phyloP scores from a whole-genome alignment of 139 green algal genomes.

The Tetradesmus obliquus region DNA sequence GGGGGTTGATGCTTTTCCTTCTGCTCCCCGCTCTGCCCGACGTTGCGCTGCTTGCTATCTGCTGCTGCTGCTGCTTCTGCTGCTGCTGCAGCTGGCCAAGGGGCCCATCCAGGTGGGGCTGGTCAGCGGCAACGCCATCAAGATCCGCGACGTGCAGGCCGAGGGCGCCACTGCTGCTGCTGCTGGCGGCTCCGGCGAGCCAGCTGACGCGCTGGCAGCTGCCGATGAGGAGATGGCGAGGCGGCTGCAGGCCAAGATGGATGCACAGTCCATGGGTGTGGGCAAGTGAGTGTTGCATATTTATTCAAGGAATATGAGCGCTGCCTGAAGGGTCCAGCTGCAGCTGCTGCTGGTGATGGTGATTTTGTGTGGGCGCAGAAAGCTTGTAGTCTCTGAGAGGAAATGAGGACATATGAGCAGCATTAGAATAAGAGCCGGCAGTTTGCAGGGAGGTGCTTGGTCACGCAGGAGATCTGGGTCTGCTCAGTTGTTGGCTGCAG shows the following conservation, averaged over 20 bases:
- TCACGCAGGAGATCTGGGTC: no score
- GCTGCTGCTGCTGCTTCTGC: slow-evolving; percentile 3
- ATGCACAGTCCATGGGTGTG: slow-evolving; percentile 57
- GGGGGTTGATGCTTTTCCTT: neutral
- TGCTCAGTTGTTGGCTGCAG: slow-evolving; percentile 67
- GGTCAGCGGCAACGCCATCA: slow-evolving; percentile 41
- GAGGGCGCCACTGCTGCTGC: slow-evolving; percentile 8
- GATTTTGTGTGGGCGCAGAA: no score
- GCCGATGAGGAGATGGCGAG: slow-evolving; percentile 82
- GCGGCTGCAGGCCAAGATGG: slow-evolving; percentile 86
- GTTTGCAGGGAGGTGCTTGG: no score
- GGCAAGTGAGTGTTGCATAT: neutral
- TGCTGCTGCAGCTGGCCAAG: slow-evolving; percentile 53
- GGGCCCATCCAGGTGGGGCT: slow-evolving; percentile 43
- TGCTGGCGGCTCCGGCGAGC: neutral
- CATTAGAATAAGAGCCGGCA: no score
- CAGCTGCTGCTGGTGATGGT: no score
- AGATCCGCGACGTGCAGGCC: slow-evolving; percentile 33
- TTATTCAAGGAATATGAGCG: no score
- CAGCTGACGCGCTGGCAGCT: neutral
- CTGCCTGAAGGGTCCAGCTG: no score
- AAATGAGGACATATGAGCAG: no score
- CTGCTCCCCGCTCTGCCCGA: neutral
- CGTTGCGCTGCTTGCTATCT: neutral
- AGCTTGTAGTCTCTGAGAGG: no score